phyloP scores from a whole-genome alignment of 805 yeast genomes.

The Metschnikowia orientalis region DNA sequence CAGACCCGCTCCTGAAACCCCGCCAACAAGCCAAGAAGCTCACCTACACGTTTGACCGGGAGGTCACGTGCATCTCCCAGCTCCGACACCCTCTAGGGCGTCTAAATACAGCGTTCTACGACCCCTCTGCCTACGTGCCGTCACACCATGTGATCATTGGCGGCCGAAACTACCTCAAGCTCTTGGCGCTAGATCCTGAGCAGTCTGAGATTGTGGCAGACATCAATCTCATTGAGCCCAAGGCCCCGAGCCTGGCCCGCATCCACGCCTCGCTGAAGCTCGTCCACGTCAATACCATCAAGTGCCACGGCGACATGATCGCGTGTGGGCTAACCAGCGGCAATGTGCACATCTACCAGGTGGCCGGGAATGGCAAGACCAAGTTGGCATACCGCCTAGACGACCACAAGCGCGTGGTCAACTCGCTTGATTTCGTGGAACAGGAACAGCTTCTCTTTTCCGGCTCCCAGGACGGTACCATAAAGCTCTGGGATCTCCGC shows the following conservation, averaged over 20 bases:
- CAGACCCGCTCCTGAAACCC: conserved; percentile 4
- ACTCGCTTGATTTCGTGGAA: conserved; percentile 36
- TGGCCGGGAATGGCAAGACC: conserved; percentile 31
- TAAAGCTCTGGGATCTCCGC: conserved; percentile 72
- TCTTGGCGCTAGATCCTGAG: conserved; percentile 29
- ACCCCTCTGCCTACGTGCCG: conserved; percentile 13
- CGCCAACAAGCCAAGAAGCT: conserved; percentile 10
- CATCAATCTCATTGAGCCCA: conserved; percentile 28
- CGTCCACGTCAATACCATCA: conserved; percentile 37
- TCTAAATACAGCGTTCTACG: conserved; percentile 8
- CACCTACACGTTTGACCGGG: conserved; percentile 22
- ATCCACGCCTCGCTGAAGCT: conserved; percentile 20
- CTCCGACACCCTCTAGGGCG: conserved; percentile 23
- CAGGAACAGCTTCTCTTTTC: conserved; percentile 28
- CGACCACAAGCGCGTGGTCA: conserved; percentile 41
- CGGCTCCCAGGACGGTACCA: conserved; percentile 79
- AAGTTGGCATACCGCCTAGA: conserved; percentile 25
- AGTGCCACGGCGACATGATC: conserved; percentile 28
- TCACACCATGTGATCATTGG: conserved; percentile 37
- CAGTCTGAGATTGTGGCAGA: conserved; percentile 33
- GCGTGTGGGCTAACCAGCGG: conserved; percentile 42
- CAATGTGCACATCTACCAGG: conserved; percentile 27
- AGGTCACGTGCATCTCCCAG: conserved; percentile 22
- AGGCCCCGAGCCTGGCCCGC: conserved; percentile 13
- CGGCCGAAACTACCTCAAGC: conserved; percentile 38